Evolutionary conservation across 192 early-diverging fungal genomes (phyloP).

Genomic region (Podila epigama): DNA sequence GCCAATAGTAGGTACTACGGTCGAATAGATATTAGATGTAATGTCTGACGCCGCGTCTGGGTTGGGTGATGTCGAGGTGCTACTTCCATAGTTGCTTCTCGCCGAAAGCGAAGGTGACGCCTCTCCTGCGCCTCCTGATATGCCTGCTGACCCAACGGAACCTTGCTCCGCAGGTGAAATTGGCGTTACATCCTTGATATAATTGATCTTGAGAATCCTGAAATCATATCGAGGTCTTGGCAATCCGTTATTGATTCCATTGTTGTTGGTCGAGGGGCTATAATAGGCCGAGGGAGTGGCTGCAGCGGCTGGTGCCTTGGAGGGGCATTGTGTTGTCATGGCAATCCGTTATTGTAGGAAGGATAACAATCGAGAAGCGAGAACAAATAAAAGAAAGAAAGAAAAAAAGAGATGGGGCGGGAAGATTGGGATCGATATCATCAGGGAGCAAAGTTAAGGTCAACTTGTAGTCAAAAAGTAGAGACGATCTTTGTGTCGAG

Average conservation of each 20-base stretch:
- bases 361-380: neutral
- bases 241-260: neutral
- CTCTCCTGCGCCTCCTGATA: neutral
- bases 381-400: neutral
- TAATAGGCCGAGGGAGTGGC: constrained; percentile 23
- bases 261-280: constrained; percentile 18
- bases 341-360: neutral
- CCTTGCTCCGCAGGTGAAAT: constrained; percentile 1
- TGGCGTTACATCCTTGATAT: constrained; percentile 63
- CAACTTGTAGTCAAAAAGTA: too few relatives aligned
- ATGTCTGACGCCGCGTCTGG: neutral
- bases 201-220: constrained; percentile 65
- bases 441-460: constrained; percentile 37
- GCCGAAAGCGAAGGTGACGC: neutral
- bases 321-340: constrained; percentile 46
- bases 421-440: neutral
- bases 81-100: constrained; percentile 6
- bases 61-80: neutral
- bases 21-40: constrained; percentile 37
- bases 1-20: constrained; percentile 48
- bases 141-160: neutral
- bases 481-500: too few relatives aligned
- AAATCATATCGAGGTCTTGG: constrained; percentile 47
- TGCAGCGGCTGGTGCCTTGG: constrained; percentile 15
- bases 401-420: neutral